phyloP scores from a whole-genome alignment of 768 basidiomycete genomes.

The Exidia glandulosa region DNA sequence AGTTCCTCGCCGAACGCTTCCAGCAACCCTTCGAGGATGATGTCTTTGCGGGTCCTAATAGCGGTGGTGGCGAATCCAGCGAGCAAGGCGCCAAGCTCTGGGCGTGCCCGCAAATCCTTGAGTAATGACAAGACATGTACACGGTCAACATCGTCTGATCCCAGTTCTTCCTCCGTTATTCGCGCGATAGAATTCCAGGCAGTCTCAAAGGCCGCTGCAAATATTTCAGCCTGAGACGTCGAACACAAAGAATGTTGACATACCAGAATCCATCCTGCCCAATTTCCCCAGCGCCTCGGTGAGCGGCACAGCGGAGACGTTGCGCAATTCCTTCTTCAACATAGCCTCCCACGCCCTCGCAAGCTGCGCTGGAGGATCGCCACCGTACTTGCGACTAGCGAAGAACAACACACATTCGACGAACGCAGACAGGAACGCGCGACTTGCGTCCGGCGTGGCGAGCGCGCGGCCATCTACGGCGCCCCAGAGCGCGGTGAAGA shows the following conservation, averaged over 20 bases:
- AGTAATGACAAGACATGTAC: slow-evolving; percentile 24
- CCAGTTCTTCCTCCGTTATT: background rate
- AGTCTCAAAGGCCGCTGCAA: background rate
- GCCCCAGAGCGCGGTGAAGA: slow-evolving; percentile 76
- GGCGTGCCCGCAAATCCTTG: slow-evolving; percentile 12
- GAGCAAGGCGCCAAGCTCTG: background rate
- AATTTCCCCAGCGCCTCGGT: slow-evolving; percentile 28
- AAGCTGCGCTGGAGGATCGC: slow-evolving; percentile 25
- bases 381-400: slow-evolving; percentile 24
- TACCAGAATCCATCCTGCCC: slow-evolving; percentile 17
- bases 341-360: slow-evolving; percentile 40
- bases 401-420: slow-evolving; percentile 63
- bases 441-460: slow-evolving; percentile 43
- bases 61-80: background rate
- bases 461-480: slow-evolving; percentile 62
- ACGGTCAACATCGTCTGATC: slow-evolving; percentile 8
- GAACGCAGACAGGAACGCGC: slow-evolving; percentile 57
- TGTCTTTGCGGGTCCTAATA: background rate
- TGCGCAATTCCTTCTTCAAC: slow-evolving; percentile 31
- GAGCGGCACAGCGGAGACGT: slow-evolving; percentile 33
- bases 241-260: background rate
- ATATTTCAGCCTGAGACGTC: background rate
- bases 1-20: background rate
- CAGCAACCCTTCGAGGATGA: background rate
- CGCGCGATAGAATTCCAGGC: background rate